Evolutionary conservation across 2,329 filamentous ascomycete genomes (phyloP), one percentile per base, ranked within the genome.

Genomic region (Fusarium sp.): DNA sequence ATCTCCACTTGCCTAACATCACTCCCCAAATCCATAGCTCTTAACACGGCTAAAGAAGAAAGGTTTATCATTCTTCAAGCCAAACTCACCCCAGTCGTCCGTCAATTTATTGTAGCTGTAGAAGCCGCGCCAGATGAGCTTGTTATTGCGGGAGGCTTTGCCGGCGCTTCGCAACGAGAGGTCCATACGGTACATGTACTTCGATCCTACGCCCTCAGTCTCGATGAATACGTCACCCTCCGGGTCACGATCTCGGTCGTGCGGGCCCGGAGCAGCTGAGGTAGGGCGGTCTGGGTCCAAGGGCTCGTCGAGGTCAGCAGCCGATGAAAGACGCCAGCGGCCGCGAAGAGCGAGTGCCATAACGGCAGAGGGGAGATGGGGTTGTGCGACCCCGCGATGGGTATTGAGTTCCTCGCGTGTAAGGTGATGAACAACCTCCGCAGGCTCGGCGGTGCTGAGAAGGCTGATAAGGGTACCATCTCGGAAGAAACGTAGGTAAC

Each of bases 401-500:
- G 78, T 65, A n/a, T 72, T 82, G 37, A 95, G 77, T 50, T 91
- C 87, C 30, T 93, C 90, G 63, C 88, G 88, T 37, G 88, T 93
- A 20, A 99, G 84, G 73, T 95, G 87, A 56, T 94, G 92, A 1
- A 99, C 93, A 14, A 98, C 92, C 19, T 96, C 92, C n/a, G 85
- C 80, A 1, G 96, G 96, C 75, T 97, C 93, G 7, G 87, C 81
- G 1, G 92, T 96, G 1, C 92, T 93, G 35, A 96, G 85, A 3
- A 99, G 85, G 54, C 90, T 93, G 61, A 98, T 89, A 67, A 87
- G 88, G 2, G 91, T 91, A 27, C 96, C 96, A 78, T 98, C 93
- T 23, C 94, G 92, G 81, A 96, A 96, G 82, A 99, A 96, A 53
- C 96, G 92, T 5, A 99, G 87, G 80, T 98, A 99, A 59, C 96